Evolutionary conservation across 768 basidiomycete genomes (phyloP).

Genomic region (Rossbeevera mucosa): DNA sequence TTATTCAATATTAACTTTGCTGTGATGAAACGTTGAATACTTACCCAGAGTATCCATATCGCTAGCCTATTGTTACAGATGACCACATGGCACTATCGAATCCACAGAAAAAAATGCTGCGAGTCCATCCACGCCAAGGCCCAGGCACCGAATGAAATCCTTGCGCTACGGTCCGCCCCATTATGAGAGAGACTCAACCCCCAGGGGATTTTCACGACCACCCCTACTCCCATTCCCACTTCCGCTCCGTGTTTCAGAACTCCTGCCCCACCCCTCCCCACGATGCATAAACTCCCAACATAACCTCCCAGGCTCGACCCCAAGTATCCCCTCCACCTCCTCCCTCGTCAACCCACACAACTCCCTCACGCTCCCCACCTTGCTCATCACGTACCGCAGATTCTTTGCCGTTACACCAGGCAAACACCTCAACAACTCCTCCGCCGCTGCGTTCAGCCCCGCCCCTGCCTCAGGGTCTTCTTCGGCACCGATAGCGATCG

Average conservation of each 20-base stretch:
- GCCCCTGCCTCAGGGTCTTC: constrained; percentile 63
- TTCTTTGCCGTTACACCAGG: constrained; percentile 87
- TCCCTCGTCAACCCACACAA: constrained; percentile 59
- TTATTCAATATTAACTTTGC: too few relatives aligned
- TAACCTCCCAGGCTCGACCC: constrained; percentile 72
- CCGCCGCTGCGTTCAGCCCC: constrained; percentile 69
- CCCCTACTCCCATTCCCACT: neutral
- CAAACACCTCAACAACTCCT: constrained; percentile 75
- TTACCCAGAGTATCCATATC: too few relatives aligned
- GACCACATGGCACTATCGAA: neutral
- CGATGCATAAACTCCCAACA: constrained; percentile 81
- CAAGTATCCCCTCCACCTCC: constrained; percentile 69
- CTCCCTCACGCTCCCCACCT: constrained; percentile 71
- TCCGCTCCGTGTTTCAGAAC: neutral
- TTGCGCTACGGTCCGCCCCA: neutral
- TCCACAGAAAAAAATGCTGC: neutral
- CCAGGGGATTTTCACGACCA: neutral
- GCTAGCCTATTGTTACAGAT: too few relatives aligned
- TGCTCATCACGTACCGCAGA: constrained; percentile 76
- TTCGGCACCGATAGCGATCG: constrained; percentile 77
- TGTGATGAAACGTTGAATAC: too few relatives aligned
- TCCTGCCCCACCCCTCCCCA: constrained; percentile 34
- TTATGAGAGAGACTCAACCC: neutral
- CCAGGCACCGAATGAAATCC: neutral
- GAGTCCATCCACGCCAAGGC: neutral